Evolutionary conservation across 257 asterid species (phyloP), one percentile per base, ranked within the genome.

Genomic region (Eucommia ulmoides): DNA sequence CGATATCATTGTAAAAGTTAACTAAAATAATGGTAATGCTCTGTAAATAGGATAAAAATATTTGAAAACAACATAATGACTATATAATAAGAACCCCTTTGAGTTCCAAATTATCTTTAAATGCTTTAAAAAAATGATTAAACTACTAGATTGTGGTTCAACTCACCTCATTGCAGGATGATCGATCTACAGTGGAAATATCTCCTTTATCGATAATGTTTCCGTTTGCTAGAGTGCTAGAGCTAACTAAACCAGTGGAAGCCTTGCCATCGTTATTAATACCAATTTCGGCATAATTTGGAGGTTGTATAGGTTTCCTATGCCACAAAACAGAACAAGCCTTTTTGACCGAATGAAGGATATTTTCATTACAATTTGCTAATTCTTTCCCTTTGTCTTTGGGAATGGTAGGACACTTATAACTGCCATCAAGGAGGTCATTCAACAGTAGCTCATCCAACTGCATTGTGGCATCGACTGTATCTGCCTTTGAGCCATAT

Each of bases 391-490:
- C 93, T 65, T 75, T 74, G 62, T 71, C 93, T 60, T 75, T 68
- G 44, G 71, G 56, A 67, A 60, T 56, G 59, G 51, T 53, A 54
- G 77, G 80, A 56, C 71, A 61, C 56, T 65, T 69, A 50, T 64
- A 77, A 52, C 67, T 69, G 65, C 96, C 98, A 66, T 60, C 72
- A 53, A 89, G 84, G 33, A 89, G 88, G 60, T 80, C 84, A 61
- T 74, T 74, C 59, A 89, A 59, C 63, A 93, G 63, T 57, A 64
- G 75, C 65, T 89, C 98, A 48, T 75, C 68, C 24, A 65, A 68
- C 62, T 76, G 71, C 62, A 80, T 81, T 5, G 92, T 65, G 69
- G 75, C 83, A 73, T 83, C 96, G 65, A 74, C 69, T 55, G 51
- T 67, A 58, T 76, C 85, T 23, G 82, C 69, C 70, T 78, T 89